Base-by-base conservation (phyloP, 345 rosid species). In the Citrus trifoliata region DNA sequence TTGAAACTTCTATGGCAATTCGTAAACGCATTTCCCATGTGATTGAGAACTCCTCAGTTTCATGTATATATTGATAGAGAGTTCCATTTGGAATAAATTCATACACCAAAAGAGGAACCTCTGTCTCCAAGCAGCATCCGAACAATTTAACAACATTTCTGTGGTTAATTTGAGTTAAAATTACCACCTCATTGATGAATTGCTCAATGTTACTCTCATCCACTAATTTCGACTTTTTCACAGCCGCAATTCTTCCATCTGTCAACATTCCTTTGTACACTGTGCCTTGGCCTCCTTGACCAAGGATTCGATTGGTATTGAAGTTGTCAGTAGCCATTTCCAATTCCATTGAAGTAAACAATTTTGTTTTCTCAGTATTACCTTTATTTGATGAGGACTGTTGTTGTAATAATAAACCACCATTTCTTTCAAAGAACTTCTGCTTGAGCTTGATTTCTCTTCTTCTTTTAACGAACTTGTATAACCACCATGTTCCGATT, bases 11-110 rank as follows among this genome's bases (percentile, higher is more conserved):
- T 7, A 14, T 12, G 2, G 77, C 77, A 0, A 79, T 80, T 3
- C 71, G 63, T 46, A 74, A 67, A 40, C 76, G 69, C 10, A 56
- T 59, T 28, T 76, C 80, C 83, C 83, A 80, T 8, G 76, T 37
- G 37, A 63, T 14, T 14, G 67, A 19, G 16, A 63, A 14, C 67
- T 63, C 67, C 3, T 63, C 67, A 3, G 14, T 63, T 63, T 30
- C 4, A 5, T 63, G 67, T 63, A 63, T 28, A 7, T 16, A 63
- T 30, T 30, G 38, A 63, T 28, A 63, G 16, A 63, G 67, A 14
- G 67, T 63, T 63, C 67, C n/a, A 63, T 63, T 63, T 12, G 67
- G 67, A 63, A 63, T 30, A 30, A 30, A 63, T 7, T 63, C 67
- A 16, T 63, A 63, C 4, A 30, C 37, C 19, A 63, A 16, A 63